Percentiles rank a stretch among this genome's conserved stretches.
Conservation (phyloP, 2,329 filamentous ascomycete species). For the Lasiodiplodia gonubiensis region DNA sequence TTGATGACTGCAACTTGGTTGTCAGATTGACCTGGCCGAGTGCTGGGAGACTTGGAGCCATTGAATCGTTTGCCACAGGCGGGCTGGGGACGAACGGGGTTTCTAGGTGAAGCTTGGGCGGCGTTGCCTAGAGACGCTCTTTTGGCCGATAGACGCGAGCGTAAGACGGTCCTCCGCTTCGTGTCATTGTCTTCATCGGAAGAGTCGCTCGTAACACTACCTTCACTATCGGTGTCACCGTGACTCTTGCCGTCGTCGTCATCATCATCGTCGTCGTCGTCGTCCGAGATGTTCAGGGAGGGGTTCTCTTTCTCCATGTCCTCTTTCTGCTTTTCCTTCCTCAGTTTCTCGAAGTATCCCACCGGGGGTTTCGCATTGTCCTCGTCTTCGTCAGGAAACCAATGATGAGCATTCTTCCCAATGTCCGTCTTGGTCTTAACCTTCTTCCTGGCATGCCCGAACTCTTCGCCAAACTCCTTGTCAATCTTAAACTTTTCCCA, state of each 20-base stretch:
- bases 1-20: background rate
- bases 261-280: background rate
- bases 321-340: background rate
- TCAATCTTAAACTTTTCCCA: slow-evolving; percentile 10
- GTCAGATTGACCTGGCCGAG: background rate
- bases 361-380: background rate
- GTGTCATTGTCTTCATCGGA: background rate
- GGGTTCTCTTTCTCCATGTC: background rate
- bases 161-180: no score
- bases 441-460: background rate
- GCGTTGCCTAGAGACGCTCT: no score
- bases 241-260: background rate
- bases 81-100: background rate
- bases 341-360: slow-evolving; percentile 4
- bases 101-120: background rate
- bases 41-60: background rate
- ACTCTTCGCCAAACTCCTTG: slow-evolving; percentile 10
- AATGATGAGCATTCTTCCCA: background rate
- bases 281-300: background rate
- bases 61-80: background rate
- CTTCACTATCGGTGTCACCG: background rate
- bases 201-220: background rate
- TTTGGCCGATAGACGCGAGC: background rate
- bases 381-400: slow-evolving; percentile 9
- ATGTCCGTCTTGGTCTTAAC: background rate